phyloP scores from a whole-genome alignment of 2,329 filamentous ascomycete species.

The Trichoderma atroviride region DNA sequence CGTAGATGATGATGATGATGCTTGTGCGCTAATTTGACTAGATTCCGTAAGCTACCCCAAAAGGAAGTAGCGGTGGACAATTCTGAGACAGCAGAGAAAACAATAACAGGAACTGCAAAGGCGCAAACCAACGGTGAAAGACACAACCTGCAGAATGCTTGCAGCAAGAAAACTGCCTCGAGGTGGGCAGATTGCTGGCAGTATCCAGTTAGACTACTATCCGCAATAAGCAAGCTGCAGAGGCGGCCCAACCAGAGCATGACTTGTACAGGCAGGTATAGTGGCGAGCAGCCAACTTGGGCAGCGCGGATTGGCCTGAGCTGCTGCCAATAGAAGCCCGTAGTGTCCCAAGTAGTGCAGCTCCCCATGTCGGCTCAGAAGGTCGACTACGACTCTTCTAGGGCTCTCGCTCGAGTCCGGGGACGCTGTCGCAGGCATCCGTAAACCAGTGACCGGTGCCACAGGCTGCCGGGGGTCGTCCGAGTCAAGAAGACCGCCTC shows the following conservation, averaged over 20 bases:
- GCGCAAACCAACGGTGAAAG: background rate
- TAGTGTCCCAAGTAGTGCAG: constrained; percentile 1
- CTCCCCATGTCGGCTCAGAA: constrained; percentile 12
- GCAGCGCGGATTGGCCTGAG: background rate
- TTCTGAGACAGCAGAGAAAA: background rate
- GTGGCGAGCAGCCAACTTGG: constrained; percentile 22
- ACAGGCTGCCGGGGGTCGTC: constrained; percentile 18
- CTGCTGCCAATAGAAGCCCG: constrained; percentile 17
- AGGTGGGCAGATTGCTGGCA: constrained; percentile 8
- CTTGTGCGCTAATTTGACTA: background rate
- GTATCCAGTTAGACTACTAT: background rate
- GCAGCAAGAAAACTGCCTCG: background rate
- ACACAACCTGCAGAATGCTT: background rate
- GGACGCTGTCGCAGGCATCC: constrained; percentile 19
- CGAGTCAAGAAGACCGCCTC: constrained; percentile 20
- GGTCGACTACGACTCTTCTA: background rate
- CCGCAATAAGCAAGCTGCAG: background rate
- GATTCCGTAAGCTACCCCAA: background rate
- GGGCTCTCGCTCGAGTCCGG: constrained; percentile 22
- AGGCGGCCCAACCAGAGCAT: constrained; percentile 4
- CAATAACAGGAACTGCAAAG: background rate
- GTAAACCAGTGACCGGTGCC: constrained; percentile 24
- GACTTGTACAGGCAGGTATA: background rate
- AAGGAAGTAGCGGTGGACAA: background rate
- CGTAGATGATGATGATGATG: background rate